Base-by-base conservation (phyloP, 257 asterid genomes). In the Datura wrightii region DNA sequence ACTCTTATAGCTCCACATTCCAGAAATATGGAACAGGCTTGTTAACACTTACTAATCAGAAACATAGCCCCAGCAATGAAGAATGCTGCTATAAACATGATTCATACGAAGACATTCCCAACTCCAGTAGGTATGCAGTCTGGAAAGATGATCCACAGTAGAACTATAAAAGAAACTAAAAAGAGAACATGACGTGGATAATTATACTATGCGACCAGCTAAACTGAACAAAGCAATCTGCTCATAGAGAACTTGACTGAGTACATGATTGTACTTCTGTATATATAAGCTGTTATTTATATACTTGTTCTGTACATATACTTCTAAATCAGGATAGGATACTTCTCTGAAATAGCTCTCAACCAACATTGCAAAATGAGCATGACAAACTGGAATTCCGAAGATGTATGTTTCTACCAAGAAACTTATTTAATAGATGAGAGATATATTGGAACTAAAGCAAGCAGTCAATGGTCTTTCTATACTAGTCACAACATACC, bases 401-500 rank as follows among this genome's bases (percentile, higher is more conserved):
- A 24, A 74, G 0, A 48, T 1, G 80, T 2, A 52, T 24, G 80
- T 14, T 76, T 52, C 82, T 78, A 31, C 34, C 46, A 52, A 78
- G 82, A 78, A 78, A 78, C 82, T 78, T 78, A 52, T 52, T 78
- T 78, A 78, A 52, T 52, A 50, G 82, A 76, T 14, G 34, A 69
- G 62, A 76, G 46, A 76, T 50, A 46, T 46, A 10, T 24, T 76
- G 31, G 31, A 50, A 52, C 63, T 50, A 52, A 14, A 31, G 63
- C 63, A 78, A 52, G 63, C 63, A 31, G 48, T 78, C 48, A 50
- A 50, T 48, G 60, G 41, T 50, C 19, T 24, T 74, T 74, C 60
- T 50, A 37, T 37, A 15, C 31, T 39, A 54, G 53, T 41, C 54
- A 81, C 9, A 6, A 48, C 72, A 14, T 42, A 62, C 42, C 34